phyloP scores from a whole-genome alignment of 331 rosid genomes.

The Rhamnella rubrinervis region DNA sequence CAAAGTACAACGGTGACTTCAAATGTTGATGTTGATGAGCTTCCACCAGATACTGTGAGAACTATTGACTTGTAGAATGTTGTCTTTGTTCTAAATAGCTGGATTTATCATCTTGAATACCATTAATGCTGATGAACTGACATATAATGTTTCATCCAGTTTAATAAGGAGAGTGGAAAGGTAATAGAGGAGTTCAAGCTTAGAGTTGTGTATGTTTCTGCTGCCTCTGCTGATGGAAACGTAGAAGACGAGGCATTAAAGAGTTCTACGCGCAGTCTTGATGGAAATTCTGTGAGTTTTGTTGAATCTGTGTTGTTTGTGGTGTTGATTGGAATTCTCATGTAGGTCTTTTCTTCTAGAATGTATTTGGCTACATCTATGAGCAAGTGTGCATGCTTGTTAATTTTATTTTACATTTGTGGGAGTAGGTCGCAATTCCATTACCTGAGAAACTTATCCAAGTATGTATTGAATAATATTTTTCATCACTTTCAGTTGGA shows the following conservation, averaged over 20 bases:
- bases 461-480: not conserved
- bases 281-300: slow-evolving; percentile 64
- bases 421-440: not conserved
- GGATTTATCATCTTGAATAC: slow-evolving; percentile 14
- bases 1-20: slow-evolving; percentile 77
- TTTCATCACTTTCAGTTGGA: slow-evolving; percentile 2
- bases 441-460: not conserved
- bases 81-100: slow-evolving; percentile 10
- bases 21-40: slow-evolving; percentile 75
- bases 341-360: slow-evolving; percentile 8
- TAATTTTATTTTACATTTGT: not conserved
- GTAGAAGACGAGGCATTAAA: slow-evolving; percentile 54
- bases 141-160: slow-evolving; percentile 46
- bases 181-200: slow-evolving; percentile 82
- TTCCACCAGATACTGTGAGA: slow-evolving; percentile 73
- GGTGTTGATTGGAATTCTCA: slow-evolving; percentile 3
- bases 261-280: slow-evolving; percentile 43
- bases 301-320: slow-evolving; percentile 1
- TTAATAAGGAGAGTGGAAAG: slow-evolving; percentile 79
- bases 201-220: slow-evolving; percentile 56
- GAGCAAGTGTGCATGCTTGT: slow-evolving; percentile 2
- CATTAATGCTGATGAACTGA: slow-evolving; percentile 6
- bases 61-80: slow-evolving; percentile 11
- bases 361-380: not conserved
- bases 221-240: slow-evolving; percentile 50